Evolutionary conservation across 2,329 filamentous ascomycete species (phyloP), one percentile per base, ranked within the genome.

Genomic region (Cordyceps farinosa): DNA sequence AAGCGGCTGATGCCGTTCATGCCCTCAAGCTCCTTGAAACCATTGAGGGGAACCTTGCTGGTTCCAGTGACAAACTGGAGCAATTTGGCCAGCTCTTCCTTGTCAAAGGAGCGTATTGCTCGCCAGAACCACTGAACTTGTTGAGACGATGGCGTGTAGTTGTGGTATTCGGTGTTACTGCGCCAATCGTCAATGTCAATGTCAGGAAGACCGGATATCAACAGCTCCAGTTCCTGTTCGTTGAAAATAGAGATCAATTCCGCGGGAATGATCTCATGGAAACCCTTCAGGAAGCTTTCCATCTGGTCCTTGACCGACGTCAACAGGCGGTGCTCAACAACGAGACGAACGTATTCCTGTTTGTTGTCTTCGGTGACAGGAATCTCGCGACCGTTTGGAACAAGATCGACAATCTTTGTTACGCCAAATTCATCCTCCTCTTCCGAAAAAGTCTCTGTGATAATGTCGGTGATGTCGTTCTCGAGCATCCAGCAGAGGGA

Each of bases 51-150:
- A 53, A 99, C 96, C 79, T 99, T 99, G 76, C 91, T 96, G 22
- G 96, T 99, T 74, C 95, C 95, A 1, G 96, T 99, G 68, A 99
- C 95, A 75, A 99, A 99, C 73, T 99, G 95, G 51, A 99, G 84
- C 66, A 99, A 81, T 78, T 99, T 99, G 70, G 95, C 95, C 65
- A 92, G 91, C 79, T 99, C 96, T 79, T 99, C 96, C 79, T 98
- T 98, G 80, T 98, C 96, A 73, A 97, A 99, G 5, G 93, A 97
- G 70, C 95, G 89, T 50, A 99, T 87, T 32, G 95, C 95, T 71
- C 96, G 90, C 95, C 95, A 99, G 86, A 99, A 99, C 95, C 95
- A 99, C 75, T 98, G 93, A 65, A 99, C 97, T 75, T 99, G 96
- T 51, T 92, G 91, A 3, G 95, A 97, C 0, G 93, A 94, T 38